Percentiles rank a stretch among this genome's conserved stretches.
phyloP scores from a whole-genome alignment of 164 flowering plant genomes.

The Macadamia tetraphylla region DNA sequence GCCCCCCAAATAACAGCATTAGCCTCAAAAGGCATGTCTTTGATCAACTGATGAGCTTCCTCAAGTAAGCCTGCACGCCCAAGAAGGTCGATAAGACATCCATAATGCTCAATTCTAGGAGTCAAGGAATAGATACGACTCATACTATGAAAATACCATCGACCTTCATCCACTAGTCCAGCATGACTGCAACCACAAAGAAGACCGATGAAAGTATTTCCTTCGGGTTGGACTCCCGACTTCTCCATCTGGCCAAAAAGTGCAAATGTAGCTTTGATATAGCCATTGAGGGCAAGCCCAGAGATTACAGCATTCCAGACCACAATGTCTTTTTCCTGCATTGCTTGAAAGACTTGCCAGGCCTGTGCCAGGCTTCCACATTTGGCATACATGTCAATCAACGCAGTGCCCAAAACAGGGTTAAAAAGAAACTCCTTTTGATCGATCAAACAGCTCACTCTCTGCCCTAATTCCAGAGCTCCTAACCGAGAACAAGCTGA shows the following conservation, averaged over 20 bases:
- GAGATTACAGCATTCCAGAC: slow-evolving; percentile 32
- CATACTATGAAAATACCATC: slow-evolving; percentile 18
- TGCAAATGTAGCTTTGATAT: slow-evolving; percentile 18
- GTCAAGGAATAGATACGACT: slow-evolving; percentile 14
- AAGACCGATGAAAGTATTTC: slow-evolving; percentile 31
- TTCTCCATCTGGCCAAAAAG: slow-evolving; percentile 27
- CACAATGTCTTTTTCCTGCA: slow-evolving; percentile 26
- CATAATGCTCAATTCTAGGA: slow-evolving; percentile 31
- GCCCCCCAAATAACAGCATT: slow-evolving; percentile 37
- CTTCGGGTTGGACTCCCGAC: slow-evolving; percentile 22
- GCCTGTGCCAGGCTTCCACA: slow-evolving; percentile 39
- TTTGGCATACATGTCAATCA: slow-evolving; percentile 70
- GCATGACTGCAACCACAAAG: slow-evolving; percentile 28
- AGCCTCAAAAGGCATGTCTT: slow-evolving; percentile 28
- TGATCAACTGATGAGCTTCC: slow-evolving; percentile 27
- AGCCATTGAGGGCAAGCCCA: slow-evolving; percentile 28
- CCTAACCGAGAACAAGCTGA: slow-evolving; percentile 33
- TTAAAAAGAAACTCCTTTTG: slow-evolving; percentile 19
- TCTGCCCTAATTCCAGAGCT: slow-evolving; percentile 23
- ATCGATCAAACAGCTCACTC: slow-evolving; percentile 15
- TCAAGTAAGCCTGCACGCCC: slow-evolving; percentile 27
- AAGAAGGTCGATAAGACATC: slow-evolving; percentile 33
- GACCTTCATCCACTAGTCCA: slow-evolving; percentile 31
- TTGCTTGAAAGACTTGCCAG: slow-evolving; percentile 21
- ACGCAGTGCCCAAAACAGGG: slow-evolving; percentile 36